Evolutionary conservation across 352 stramenopile genomes (phyloP).

Genomic region (Phytophthora colocasiae): DNA sequence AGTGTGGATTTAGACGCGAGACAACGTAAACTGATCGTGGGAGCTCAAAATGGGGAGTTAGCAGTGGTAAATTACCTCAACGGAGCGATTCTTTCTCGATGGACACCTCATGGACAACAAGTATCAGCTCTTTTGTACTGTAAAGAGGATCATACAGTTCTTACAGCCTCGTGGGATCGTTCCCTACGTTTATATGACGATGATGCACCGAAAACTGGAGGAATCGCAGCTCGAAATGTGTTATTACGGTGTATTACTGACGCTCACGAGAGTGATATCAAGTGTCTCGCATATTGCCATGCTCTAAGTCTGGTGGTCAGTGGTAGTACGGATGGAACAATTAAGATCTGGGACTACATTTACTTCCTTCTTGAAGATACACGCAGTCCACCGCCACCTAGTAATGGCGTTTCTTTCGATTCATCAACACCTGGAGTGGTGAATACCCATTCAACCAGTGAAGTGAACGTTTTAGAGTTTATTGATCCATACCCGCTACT

Average conservation of each 20-base stretch:
- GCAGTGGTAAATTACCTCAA: conserved; percentile 84
- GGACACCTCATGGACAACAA: conserved; percentile 66
- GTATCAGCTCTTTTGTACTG: conserved; percentile 77
- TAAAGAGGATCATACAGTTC: conserved; percentile 75
- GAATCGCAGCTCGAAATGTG: conserved; percentile 44
- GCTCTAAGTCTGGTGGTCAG: conserved; percentile 70
- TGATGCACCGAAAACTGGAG: conserved; percentile 39
- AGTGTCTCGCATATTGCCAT: conserved; percentile 80
- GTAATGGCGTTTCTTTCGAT: conserved; percentile 20
- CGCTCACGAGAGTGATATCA: conserved; percentile 80
- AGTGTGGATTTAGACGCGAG: conserved; percentile 73
- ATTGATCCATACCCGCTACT: conserved; percentile 80
- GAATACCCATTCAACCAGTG: conserved; percentile 27
- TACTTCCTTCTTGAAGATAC: conserved; percentile 83
- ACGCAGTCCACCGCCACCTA: conserved; percentile 30
- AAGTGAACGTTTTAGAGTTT: conserved; percentile 77
- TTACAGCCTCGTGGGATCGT: conserved; percentile 81
- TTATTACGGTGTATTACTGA: conserved; percentile 74
- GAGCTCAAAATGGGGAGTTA: conserved; percentile 70
- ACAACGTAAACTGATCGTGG: conserved; percentile 76
- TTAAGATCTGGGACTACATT: conserved; percentile 90
- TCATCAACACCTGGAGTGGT: conserved; percentile 4
- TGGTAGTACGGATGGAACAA: conserved; percentile 59
- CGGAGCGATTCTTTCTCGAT: conserved; percentile 67
- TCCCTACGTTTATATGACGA: conserved; percentile 81